A percentile compares a stretch with the other conserved stretches of the same genome.
phyloP scores from a whole-genome alignment of 73 alveolate genomes.

The Tetrahymena malaccensis region DNA sequence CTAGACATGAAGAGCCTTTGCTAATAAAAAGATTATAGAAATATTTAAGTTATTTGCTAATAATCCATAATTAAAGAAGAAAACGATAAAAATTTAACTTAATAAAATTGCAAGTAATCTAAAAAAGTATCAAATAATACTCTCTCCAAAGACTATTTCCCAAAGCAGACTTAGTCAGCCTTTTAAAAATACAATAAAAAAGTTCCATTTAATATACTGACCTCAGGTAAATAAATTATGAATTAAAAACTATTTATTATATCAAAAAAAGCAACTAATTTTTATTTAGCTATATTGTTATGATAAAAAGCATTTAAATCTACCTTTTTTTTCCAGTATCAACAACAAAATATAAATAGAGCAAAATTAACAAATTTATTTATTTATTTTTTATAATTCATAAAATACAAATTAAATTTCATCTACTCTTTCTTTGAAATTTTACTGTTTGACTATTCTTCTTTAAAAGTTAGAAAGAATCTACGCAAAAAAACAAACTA shows the following conservation, averaged over 20 bases:
- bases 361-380: too few relatives aligned
- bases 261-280: neutral
- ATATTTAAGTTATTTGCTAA: neutral
- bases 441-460: too few relatives aligned
- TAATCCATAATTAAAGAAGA: neutral
- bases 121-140: neutral
- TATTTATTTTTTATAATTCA: too few relatives aligned
- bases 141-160: neutral
- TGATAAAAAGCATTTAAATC: too few relatives aligned
- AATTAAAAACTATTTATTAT: too few relatives aligned
- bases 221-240: neutral
- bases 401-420: too few relatives aligned
- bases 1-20: neutral
- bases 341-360: too few relatives aligned
- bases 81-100: neutral
- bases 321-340: too few relatives aligned
- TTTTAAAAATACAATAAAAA: neutral
- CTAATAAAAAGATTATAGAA: neutral
- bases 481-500: neutral
- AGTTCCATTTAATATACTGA: neutral
- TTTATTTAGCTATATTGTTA: neutral
- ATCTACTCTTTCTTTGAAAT: too few relatives aligned
- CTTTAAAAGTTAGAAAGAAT: too few relatives aligned
- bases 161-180: neutral
- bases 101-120: neutral